Evolutionary conservation across 1,139 yeast genomes (phyloP).

Genomic region (Pneumocystis carinii): DNA sequence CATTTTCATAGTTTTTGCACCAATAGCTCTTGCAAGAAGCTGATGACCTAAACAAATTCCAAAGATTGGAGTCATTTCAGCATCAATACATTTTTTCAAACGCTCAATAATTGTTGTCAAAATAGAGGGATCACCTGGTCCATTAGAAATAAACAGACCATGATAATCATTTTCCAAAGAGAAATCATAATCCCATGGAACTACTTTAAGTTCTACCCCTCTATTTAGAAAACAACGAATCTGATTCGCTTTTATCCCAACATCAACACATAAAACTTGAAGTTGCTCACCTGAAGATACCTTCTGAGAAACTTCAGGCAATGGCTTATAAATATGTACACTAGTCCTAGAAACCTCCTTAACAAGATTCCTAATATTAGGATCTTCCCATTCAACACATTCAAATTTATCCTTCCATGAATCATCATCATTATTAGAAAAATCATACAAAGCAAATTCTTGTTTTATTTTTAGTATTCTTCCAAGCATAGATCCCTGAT

Average conservation of each 20-base stretch:
- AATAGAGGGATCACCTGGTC: conserved; percentile 98
- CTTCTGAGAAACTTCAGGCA: conserved; percentile 36
- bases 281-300: conserved; percentile 61
- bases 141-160: conserved; percentile 91
- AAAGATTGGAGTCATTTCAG: conserved; percentile 35
- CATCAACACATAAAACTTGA: conserved; percentile 83
- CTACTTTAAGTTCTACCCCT: conserved; percentile 91
- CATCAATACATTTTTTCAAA: conserved; percentile 41
- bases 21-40: conserved; percentile 86
- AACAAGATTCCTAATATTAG: conserved; percentile 80
- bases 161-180: conserved; percentile 57
- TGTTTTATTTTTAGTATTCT: conserved; percentile 51
- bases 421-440: conserved; percentile 24
- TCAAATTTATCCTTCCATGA: conserved; percentile 53
- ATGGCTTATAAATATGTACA: conserved; percentile 60
- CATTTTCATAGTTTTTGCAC: conserved; percentile 80
- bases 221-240: conserved; percentile 91
- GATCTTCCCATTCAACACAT: conserved; percentile 81
- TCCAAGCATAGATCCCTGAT: conserved; percentile 84
- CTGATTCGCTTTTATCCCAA: conserved; percentile 96
- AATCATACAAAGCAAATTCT: conserved; percentile 29
- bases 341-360: conserved; percentile 71
- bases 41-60: conserved; percentile 94
- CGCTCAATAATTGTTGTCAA: conserved; percentile 51
- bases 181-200: conserved; percentile 90